Base-by-base conservation (phyloP, 176 grass and related monocot species). In the Ensete ventricosum region DNA sequence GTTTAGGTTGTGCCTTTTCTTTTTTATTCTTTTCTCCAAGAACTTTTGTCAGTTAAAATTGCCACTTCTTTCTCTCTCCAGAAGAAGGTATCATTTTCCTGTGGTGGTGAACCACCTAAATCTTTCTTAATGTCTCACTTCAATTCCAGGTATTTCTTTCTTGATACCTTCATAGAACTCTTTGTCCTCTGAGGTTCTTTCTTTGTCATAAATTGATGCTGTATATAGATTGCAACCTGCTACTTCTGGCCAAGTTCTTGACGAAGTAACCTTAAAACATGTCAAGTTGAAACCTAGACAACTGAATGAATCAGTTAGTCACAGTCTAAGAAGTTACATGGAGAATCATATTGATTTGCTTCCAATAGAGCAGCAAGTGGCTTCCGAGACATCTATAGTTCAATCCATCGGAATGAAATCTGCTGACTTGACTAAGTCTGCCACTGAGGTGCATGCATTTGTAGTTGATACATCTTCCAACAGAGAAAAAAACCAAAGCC, bases 61-160 rank as follows among this genome's bases (percentile, higher is more conserved):
- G 12, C n/a, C 43, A 50, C 50, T 55, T 86, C 5, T 85, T 78
- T 73, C 74, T 73, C 17, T 69, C 81, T 84, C 19, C 79, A 92
- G 89, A 84, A 90, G 55, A 93, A 74, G 67, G 83, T 82, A 70
- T 73, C 79, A 62, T 81, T 81, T 78, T 75, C 84, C 74, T 82
- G 75, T 53, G 86, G 80, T 84, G 69, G 13, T 79, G 83, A 96
- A 68, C 83, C 89, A 75, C 68, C 78, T 58, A 79, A 64, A 78
- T 71, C 76, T 77, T 74, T 81, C 10, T 77, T 71, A 73, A 60
- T 71, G 66, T 75, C 34, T 19, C 73, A 80, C 14, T 79, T 14
- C 17, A 10, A 50, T 70, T 75, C 85, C 55, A 83, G 69, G 94
- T 97, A 93, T 50, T 14, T 67, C 23, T 70, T 70, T 70, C 67